Conservation (phyloP, 2,329 filamentous ascomycete species). For the Talaromyces sp. region DNA sequence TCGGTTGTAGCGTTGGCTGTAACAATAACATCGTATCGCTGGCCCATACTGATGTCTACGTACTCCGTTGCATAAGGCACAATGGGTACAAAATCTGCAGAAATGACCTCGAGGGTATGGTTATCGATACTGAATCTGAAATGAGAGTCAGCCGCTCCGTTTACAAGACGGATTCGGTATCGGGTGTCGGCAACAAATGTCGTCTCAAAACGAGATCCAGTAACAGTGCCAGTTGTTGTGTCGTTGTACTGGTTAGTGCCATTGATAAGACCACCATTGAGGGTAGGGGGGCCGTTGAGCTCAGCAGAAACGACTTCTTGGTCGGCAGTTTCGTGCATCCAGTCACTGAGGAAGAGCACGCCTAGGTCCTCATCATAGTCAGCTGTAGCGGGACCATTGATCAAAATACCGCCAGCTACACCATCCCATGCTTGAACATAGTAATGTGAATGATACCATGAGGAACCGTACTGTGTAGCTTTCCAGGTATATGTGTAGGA, state of each 20-base stretch:
- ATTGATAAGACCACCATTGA: not conserved
- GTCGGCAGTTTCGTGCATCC: conserved; percentile 27
- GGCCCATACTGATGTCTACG: conserved; percentile 28
- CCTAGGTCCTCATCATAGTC: conserved; percentile 39
- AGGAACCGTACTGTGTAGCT: conserved; percentile 32
- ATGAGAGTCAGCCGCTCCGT: conserved; percentile 29
- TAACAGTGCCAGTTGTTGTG: conserved; percentile 11
- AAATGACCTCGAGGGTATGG: conserved; percentile 55
- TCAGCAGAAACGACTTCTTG: conserved; percentile 20
- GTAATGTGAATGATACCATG: conserved; percentile 37
- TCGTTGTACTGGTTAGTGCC: conserved; percentile 2
- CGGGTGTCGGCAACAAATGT: conserved; percentile 35
- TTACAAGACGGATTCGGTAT: conserved; percentile 43
- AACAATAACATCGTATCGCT: conserved; percentile 40
- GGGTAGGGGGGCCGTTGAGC: not conserved
- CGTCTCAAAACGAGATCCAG: conserved; percentile 43
- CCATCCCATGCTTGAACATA: conserved; percentile 48
- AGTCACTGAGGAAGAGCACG: conserved; percentile 34
- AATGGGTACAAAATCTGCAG: conserved; percentile 54
- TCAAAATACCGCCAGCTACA: conserved; percentile 57
- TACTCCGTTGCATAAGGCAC: conserved; percentile 50
- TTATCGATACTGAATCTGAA: conserved; percentile 44
- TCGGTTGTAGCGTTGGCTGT: conserved; percentile 25
- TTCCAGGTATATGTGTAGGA: conserved; percentile 36
- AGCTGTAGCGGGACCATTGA: conserved; percentile 38